Evolutionary conservation across 768 basidiomycete species (phyloP), one percentile per base, ranked within the genome.

Genomic region (Chalciporus sphaerocephalus): DNA sequence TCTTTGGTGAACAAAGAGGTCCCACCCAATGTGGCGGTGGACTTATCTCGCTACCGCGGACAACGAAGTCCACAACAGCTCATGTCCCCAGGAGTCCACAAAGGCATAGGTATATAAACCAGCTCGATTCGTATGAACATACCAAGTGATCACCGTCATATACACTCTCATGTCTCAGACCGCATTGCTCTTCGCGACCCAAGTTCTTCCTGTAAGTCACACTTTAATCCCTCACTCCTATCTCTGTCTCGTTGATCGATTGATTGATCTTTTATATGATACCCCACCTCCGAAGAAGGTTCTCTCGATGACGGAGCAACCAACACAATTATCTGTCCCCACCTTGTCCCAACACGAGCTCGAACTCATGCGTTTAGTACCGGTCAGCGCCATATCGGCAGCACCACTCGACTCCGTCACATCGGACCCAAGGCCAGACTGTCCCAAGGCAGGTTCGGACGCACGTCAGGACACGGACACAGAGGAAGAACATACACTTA

Each of bases 401-500:
- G 32, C 32, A 10, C 46, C 18, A 6, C 15, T 34, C 27, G 32
- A 34, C 16, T 32, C 50, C 6, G 2, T 11, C 24, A 15, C 22
- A 9, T n/a, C n/a, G n/a, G 33, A 46, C 23, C n/a, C 18, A 2
- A 41, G n/a, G n/a, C n/a, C n/a, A n/a, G n/a, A n/a, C n/a, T n/a
- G n/a, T n/a, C n/a, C n/a, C n/a, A n/a, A 52, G 18, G 13, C 37
- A 9, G 6, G 7, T 9, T 32, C 20, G 11, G 6, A 15, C 18
- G 8, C 30, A 17, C 21, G 34, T 34, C 40, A 37, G 5, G 24
- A 20, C 16, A 35, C 5, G 42, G 51, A 53, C 18, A 21, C 17
- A 1, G 66, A 73, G 8, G 67, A 72, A 15, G 66, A 70, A 46
- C 53, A 76, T 50, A 71, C 67, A 0, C 52, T 79, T 34, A 65